phyloP scores from a whole-genome alignment of 495 filamentous ascomycete species.

The Podospora tetraspora region DNA sequence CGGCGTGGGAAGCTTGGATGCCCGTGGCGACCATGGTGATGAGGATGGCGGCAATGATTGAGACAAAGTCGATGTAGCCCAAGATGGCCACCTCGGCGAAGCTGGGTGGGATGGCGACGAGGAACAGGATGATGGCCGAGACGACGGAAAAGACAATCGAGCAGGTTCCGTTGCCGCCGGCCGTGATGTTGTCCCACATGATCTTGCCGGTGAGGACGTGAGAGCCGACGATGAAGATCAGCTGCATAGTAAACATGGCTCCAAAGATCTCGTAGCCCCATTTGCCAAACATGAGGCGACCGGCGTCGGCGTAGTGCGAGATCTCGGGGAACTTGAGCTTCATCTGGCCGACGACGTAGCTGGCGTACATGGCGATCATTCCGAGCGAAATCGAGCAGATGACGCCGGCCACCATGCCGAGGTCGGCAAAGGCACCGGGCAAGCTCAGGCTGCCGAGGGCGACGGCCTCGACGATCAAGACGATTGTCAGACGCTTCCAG shows the following conservation, averaged over 20 bases:
- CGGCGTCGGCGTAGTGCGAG: slow-evolving; percentile 66
- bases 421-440: slow-evolving; percentile 56
- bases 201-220: slow-evolving; percentile 72
- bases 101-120: slow-evolving; percentile 55
- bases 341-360: slow-evolving; percentile 72
- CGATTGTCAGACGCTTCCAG: slow-evolving; percentile 47
- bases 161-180: slow-evolving; percentile 59
- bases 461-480: slow-evolving; percentile 71
- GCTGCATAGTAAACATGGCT: slow-evolving; percentile 57
- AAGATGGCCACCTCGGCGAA: slow-evolving; percentile 56
- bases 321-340: slow-evolving; percentile 68
- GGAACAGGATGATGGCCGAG: slow-evolving; percentile 56
- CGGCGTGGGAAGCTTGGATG: slow-evolving; percentile 38
- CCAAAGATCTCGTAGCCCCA: slow-evolving; percentile 62
- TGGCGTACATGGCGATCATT: slow-evolving; percentile 67
- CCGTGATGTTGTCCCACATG: slow-evolving; percentile 60
- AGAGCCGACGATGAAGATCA: slow-evolving; percentile 71
- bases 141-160: slow-evolving; percentile 62
- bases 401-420: slow-evolving; percentile 56
- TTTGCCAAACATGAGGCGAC: slow-evolving; percentile 57
- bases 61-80: slow-evolving; percentile 55
- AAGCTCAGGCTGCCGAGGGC: slow-evolving; percentile 65
- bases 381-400: slow-evolving; percentile 59
- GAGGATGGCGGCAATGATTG: slow-evolving; percentile 59
- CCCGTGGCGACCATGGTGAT: slow-evolving; percentile 65